Percentiles rank a stretch among this genome's conserved stretches.
phyloP scores from a whole-genome alignment of 768 basidiomycete genomes.

The Filobasidium wieringae region DNA sequence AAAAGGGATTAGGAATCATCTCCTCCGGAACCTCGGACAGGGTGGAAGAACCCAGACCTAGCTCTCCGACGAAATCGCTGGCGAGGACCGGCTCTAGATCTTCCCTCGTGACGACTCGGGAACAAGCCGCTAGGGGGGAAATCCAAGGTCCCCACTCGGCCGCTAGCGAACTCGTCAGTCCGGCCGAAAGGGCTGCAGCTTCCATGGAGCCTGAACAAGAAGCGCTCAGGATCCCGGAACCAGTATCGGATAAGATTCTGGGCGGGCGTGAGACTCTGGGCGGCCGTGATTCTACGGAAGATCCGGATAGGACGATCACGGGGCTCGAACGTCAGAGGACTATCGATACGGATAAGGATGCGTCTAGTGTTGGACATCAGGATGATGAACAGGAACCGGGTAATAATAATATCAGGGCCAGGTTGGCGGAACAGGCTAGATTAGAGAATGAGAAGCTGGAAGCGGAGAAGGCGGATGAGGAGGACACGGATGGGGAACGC shows the following conservation, averaged over 20 bases:
- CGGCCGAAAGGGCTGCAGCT: conserved; percentile 1
- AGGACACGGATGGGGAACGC: background rate
- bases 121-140: background rate
- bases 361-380: conserved; percentile 32
- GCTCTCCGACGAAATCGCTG: background rate
- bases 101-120: background rate
- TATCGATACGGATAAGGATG: conserved; percentile 28
- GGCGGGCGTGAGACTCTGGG: too few species aligned
- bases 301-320: background rate
- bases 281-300: background rate
- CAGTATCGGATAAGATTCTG: background rate
- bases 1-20: background rate
- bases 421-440: conserved; percentile 39
- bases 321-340: conserved; percentile 41
- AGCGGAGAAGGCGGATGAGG: conserved; percentile 22
- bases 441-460: conserved; percentile 36
- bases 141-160: background rate
- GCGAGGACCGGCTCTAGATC: background rate
- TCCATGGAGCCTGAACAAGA: background rate
- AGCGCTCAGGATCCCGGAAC: background rate
- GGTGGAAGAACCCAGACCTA: background rate
- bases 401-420: conserved; percentile 11
- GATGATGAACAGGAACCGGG: conserved; percentile 43
- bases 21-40: background rate
- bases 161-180: background rate